These are phyloP conservation scores for Closterium sp. DNA, from an alignment of 139 green algal genomes.

Conservation along the genomic window DNA sequence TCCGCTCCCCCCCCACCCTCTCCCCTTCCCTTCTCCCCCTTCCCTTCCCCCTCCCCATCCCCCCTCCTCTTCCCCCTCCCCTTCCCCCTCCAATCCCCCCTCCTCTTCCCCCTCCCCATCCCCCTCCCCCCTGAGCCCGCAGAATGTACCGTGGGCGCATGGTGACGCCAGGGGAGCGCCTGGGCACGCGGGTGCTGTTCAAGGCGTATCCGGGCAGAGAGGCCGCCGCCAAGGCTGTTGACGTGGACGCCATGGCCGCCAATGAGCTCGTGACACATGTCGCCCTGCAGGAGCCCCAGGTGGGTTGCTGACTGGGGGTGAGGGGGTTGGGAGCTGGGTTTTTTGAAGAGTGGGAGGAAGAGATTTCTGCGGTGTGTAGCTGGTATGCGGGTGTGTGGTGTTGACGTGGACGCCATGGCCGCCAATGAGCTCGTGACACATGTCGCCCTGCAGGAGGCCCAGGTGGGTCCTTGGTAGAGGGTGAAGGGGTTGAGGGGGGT, in stretches of 20 bases:
- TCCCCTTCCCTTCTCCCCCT: too few species aligned
- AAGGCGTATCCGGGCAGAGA: conserved; percentile 27
- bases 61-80: background rate
- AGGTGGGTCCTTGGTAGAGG: too few species aligned
- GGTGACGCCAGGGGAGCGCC: conserved; percentile 7
- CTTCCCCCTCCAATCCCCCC: too few species aligned
- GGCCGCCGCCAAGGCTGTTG: background rate
- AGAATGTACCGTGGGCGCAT: conserved; percentile 32
- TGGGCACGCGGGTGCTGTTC: conserved; percentile 28
- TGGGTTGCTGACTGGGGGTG: background rate
- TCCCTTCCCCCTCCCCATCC: too few species aligned
- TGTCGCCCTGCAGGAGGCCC: conserved; percentile 28
- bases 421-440: conserved; percentile 49
- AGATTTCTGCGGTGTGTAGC: too few species aligned
- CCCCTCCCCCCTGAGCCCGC: background rate
- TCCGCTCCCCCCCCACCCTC: too few species aligned
- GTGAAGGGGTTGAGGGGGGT: too few species aligned
- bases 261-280: conserved; percentile 50
- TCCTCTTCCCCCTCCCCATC: background rate
- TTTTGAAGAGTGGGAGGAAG: too few species aligned
- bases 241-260: conserved; percentile 40
- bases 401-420: conserved; percentile 36
- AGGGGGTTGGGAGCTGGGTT: background rate
- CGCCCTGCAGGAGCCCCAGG: conserved; percentile 17
- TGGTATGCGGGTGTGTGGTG: too few species aligned